Base-by-base conservation (phyloP, 371 early-diverging fungal genomes). In the Rhizopus microsporus region DNA sequence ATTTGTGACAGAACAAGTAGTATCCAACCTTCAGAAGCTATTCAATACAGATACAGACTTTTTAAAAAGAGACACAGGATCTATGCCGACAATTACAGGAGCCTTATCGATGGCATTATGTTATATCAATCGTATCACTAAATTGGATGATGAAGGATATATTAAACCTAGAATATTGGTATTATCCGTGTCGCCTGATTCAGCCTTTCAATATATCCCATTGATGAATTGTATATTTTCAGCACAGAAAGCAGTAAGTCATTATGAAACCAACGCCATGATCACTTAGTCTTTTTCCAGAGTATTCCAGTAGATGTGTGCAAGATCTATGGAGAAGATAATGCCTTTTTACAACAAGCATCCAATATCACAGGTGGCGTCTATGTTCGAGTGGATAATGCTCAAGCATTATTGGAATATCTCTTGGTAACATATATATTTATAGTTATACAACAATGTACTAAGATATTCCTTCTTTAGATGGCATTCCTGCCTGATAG, bases 151-250 rank as follows among this genome's bases (percentile, higher is more conserved):
- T 31, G 58, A 82, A 38, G 81, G 76, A 2, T 85, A 82, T 45
- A 67, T 89, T 43, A 86, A 88, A 63, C 83, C 95, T n/a, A 82
- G 96, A 34, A 89, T 96, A 40, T 74, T 97, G 8, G 80, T 93
- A 0, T 54, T 96, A 8, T 93, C 94, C 0, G 91, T 92, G 10
- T 93, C 95, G 0, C 86, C 89, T 0, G 97, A 96, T 66, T 77
- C 87, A 3, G 83, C 97, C 3, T 77, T 81, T 32, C 94, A 97
- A 62, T 96, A 98, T 72, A 93, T 97, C 40, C 85, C 94, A 6
- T 81, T 94, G 51, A 98, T 98, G 98, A 98, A 98, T 71, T 86
- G 88, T 59, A 95, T 97, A 34, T 98, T 98, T 70, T 90, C 96
- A 0, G 97, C 96, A 1, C 96, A 98, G 74, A 92, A 92, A 57